Percentiles rank a stretch among this genome's conserved stretches.
Conservation (phyloP, 2,329 filamentous ascomycete genomes). For the Tolypocladium amazonense region DNA sequence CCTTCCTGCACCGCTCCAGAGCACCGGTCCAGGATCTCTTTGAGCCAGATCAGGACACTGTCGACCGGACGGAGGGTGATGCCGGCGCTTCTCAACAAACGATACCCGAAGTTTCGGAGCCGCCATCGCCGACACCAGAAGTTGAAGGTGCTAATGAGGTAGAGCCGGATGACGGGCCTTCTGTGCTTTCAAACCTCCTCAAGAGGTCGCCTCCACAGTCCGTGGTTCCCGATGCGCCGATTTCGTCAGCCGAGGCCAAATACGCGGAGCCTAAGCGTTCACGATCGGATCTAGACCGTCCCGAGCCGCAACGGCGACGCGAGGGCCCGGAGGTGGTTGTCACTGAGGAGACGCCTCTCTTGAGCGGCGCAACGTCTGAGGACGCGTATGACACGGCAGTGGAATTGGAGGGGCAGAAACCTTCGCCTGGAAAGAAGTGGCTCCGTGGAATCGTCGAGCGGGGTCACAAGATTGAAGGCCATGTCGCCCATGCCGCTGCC, state of each 20-base stretch:
- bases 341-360: slow-evolving; percentile 38
- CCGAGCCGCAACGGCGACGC: slow-evolving; percentile 4
- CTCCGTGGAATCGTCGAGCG: slow-evolving; percentile 19
- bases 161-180: slow-evolving; percentile 19
- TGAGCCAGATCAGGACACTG: slow-evolving; percentile 10
- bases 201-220: slow-evolving; percentile 36
- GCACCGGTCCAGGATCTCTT: slow-evolving; percentile 17
- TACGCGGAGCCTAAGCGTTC: background rate
- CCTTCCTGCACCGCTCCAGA: slow-evolving; percentile 31
- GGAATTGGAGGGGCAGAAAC: slow-evolving; percentile 43
- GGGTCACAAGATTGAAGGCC: slow-evolving; percentile 20
- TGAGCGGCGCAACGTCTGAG: slow-evolving; percentile 22
- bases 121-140: slow-evolving; percentile 17
- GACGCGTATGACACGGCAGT: slow-evolving; percentile 18
- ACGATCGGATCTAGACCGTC: background rate
- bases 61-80: slow-evolving; percentile 11
- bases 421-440: slow-evolving; percentile 20
- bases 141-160: slow-evolving; percentile 6
- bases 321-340: slow-evolving; percentile 6
- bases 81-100: slow-evolving; percentile 32
- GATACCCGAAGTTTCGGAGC: slow-evolving; percentile 52
- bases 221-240: slow-evolving; percentile 4
- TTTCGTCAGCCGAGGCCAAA: background rate
- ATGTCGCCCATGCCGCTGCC: slow-evolving; percentile 17
- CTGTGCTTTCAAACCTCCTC: slow-evolving; percentile 38